Conservation (phyloP, 2,329 filamentous ascomycete species). For the Scedosporium minutisporum region DNA sequence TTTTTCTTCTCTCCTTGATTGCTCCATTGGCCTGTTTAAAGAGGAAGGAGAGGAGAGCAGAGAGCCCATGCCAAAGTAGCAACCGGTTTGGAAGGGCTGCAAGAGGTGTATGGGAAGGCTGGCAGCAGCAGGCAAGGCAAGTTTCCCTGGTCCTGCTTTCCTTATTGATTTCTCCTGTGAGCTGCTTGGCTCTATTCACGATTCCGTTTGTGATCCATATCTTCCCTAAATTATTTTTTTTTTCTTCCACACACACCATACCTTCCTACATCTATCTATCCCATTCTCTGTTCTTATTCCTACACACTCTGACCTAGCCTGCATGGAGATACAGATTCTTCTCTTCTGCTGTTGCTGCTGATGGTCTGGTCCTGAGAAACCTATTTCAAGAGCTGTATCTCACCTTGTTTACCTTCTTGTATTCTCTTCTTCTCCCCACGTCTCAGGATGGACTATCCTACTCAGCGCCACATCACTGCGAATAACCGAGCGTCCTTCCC, state of each 20-base stretch:
- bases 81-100: neutral
- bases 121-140: neutral
- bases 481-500: no score
- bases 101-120: no score
- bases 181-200: neutral
- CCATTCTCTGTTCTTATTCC: neutral
- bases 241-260: neutral
- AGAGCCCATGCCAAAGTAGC: neutral
- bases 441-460: no score
- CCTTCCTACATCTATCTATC: neutral
- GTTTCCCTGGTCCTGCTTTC: neutral
- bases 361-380: no score
- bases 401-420: no score
- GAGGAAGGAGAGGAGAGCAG: neutral
- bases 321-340: neutral
- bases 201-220: neutral
- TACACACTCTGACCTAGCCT: neutral
- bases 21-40: neutral
- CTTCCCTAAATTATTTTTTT: neutral
- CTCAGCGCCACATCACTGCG: no score
- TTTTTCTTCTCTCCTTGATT: neutral
- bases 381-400: no score
- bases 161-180: neutral
- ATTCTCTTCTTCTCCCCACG: no score
- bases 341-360: neutral